Evolutionary conservation across 1,284 basidiomycete species (phyloP).

Genomic region (Pseudozyma sp.): DNA sequence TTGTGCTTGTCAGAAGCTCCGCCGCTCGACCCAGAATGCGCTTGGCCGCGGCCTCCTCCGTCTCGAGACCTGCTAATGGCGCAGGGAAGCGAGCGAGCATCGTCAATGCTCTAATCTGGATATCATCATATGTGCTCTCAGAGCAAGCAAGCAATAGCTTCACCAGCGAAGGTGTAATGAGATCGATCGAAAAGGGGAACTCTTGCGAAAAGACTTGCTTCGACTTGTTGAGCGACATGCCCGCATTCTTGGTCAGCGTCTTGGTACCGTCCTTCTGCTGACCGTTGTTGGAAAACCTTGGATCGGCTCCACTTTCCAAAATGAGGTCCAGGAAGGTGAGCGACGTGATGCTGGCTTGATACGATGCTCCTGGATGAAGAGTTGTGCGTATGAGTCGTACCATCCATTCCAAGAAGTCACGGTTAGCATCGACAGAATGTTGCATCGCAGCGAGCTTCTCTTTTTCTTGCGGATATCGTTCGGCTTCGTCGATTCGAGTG

Average conservation of each 20-base stretch:
- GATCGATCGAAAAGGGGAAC: constrained; percentile 41
- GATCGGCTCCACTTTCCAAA: constrained; percentile 50
- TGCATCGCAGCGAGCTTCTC: constrained; percentile 33
- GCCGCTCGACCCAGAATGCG: constrained; percentile 44
- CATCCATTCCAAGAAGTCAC: constrained; percentile 42
- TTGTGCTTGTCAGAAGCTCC: constrained; percentile 48
- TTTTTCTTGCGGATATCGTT: constrained; percentile 35
- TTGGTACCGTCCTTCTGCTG: constrained; percentile 16
- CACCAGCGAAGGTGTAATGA: constrained; percentile 47
- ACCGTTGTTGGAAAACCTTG: constrained; percentile 23
- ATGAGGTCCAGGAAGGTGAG: constrained; percentile 59
- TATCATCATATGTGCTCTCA: constrained; percentile 60
- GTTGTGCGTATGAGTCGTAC: constrained; percentile 34
- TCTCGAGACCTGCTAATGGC: constrained; percentile 45
- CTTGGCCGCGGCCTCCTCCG: constrained; percentile 19
- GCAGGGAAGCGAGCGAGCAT: constrained; percentile 57
- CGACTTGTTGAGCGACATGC: constrained; percentile 55
- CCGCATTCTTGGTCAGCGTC: constrained; percentile 40
- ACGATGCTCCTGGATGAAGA: constrained; percentile 63
- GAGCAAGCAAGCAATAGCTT: constrained; percentile 52
- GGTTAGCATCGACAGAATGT: constrained; percentile 27
- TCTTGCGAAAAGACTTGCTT: constrained; percentile 48
- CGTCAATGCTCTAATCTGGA: constrained; percentile 49
- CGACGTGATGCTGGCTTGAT: constrained; percentile 53
- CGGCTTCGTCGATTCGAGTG: constrained; percentile 36